These are phyloP conservation scores for Candida germanica DNA, from an alignment of 805 yeast genomes.

Conservation along the genomic window DNA sequence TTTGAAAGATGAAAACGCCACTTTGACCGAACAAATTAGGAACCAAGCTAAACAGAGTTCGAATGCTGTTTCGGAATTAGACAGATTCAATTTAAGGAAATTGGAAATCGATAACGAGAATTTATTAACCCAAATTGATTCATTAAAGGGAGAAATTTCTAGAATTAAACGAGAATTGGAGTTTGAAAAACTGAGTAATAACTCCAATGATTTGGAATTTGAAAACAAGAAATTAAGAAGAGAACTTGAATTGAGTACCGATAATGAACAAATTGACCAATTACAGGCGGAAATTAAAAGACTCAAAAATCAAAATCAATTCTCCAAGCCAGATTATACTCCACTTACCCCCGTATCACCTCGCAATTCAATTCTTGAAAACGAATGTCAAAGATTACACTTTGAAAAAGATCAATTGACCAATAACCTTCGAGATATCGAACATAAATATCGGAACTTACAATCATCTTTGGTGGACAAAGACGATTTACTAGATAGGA, in stretches of 20 bases:
- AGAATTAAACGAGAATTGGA: constrained; percentile 36
- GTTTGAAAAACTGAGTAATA: constrained; percentile 19
- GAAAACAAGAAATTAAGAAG: constrained; percentile 12
- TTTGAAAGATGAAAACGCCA: constrained; percentile 28
- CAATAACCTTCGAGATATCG: constrained; percentile 26
- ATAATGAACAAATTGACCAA: constrained; percentile 9
- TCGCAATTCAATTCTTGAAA: constrained; percentile 4
- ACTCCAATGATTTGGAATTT: constrained; percentile 8
- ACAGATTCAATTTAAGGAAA: constrained; percentile 18
- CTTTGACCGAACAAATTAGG: constrained; percentile 19
- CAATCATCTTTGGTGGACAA: constrained; percentile 27
- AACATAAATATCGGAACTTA: constrained; percentile 12
- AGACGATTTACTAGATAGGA: constrained; percentile 33
- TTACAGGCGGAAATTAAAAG: constrained; percentile 8
- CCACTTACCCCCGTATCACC: constrained; percentile 3
- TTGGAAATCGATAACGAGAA: constrained; percentile 21
- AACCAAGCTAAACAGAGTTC: constrained; percentile 4
- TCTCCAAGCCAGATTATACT: not conserved
- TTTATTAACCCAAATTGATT: constrained; percentile 26
- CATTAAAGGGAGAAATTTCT: constrained; percentile 33
- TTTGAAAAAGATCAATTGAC: constrained; percentile 18
- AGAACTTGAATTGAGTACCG: constrained; percentile 9
- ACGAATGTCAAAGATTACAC: constrained; percentile 6
- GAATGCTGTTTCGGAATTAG: constrained; percentile 20
- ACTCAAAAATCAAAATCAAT: constrained; percentile 2